phyloP scores from a whole-genome alignment of 169 alveolate genomes.

The Toxoplasma gondii region DNA sequence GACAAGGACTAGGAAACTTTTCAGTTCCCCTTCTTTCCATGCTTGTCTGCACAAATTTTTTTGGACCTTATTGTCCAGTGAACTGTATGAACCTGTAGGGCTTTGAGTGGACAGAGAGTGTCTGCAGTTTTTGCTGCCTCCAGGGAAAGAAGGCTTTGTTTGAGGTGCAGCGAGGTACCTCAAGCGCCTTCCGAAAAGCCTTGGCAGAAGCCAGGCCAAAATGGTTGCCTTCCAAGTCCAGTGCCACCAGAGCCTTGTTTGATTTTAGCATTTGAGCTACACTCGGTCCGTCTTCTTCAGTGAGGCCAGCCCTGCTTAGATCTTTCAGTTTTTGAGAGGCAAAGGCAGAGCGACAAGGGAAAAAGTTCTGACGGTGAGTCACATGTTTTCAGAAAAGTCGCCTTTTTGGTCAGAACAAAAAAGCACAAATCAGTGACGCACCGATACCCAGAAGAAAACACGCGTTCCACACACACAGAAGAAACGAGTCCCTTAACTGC shows the following conservation, averaged over 20 bases:
- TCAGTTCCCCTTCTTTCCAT: background rate
- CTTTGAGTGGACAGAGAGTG: background rate
- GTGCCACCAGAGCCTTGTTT: background rate
- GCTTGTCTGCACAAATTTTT: background rate
- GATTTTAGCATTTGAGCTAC: background rate
- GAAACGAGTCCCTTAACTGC: too few relatives aligned
- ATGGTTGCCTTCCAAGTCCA: slow-evolving; percentile 39
- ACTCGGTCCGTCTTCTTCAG: slow-evolving; percentile 31
- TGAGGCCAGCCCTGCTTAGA: slow-evolving; percentile 29
- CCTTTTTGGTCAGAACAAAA: too few relatives aligned
- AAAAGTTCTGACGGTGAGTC: too few relatives aligned
- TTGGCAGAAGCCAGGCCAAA: slow-evolving; percentile 24
- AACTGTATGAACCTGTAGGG: background rate
- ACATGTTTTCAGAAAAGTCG: too few relatives aligned
- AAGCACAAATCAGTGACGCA: too few relatives aligned
- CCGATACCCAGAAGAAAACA: too few relatives aligned
- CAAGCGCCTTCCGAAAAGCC: slow-evolving; percentile 33
- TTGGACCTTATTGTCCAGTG: background rate
- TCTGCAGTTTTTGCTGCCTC: background rate
- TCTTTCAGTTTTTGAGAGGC: background rate
- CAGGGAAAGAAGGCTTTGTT: too few relatives aligned
- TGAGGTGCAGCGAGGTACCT: background rate
- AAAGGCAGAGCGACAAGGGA: too few relatives aligned
- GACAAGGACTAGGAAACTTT: too few relatives aligned
- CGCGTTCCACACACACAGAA: too few relatives aligned